Evolutionary conservation across 2,329 filamentous ascomycete genomes (phyloP), one percentile per base, ranked within the genome.

Genomic region (Ophiostoma ulmi): DNA sequence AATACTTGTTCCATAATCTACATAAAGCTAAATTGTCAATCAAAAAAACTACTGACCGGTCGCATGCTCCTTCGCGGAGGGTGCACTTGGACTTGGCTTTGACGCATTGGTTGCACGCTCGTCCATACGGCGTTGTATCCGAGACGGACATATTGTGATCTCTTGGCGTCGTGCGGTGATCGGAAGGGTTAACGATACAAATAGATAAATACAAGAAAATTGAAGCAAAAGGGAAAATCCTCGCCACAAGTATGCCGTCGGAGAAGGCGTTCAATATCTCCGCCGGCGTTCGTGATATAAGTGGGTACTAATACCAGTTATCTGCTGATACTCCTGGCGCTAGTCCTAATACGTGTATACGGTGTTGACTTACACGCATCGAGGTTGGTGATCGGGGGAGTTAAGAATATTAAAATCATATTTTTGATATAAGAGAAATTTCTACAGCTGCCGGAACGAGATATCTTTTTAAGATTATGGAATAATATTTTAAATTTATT

Each of bases 31-130:
- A 44, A 44, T 31, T 31, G 31, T 31, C 3, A 44, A 44, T 44
- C 26, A 26, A 44, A 44, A 44, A 10, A 44, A 2, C 39, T 11
- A n/a, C 38, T 17, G 20, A 71, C 68, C 72, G 52, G 44, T 72
- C 72, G 67, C 71, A 72, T 26, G 69, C 52, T n/a, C 63, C 36
- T 17, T 65, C 68, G 8, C 68, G 68, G 4, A 69, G 36, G 1
- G 58, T 70, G 70, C 68, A 72, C 31, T 72, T 72, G 22, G 72
- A 70, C 68, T 72, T 72, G 68, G 68, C 68, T 35, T 66, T 70
- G 35, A 68, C 72, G 38, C 72, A 72, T 14, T 71, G 68, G n/a
- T 14, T 67, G 63, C 72, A 72, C 5, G 70, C 72, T 1, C 65
- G 48, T 31, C 72, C 70, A 36, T 72, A 72, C 0, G 70, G 44